Percentiles rank a stretch among this genome's conserved stretches.
phyloP scores from a whole-genome alignment of 345 rosid species.

The Moricandia moricandioides region DNA sequence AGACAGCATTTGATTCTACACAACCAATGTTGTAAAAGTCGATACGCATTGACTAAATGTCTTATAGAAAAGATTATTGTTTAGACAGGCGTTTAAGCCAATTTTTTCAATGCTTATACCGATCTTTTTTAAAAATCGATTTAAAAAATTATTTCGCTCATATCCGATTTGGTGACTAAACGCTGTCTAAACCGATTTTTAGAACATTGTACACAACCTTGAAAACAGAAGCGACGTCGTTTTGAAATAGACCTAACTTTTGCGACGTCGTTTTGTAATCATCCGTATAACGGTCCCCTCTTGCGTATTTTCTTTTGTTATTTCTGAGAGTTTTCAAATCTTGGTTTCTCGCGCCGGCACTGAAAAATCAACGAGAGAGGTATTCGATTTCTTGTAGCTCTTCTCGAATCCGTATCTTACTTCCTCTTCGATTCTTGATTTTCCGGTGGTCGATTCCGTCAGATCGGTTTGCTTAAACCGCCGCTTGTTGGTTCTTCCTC shows the following conservation, averaged over 20 bases:
- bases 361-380: slow-evolving; percentile 23
- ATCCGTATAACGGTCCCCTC: not conserved
- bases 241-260: not conserved
- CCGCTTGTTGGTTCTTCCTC: slow-evolving; percentile 6
- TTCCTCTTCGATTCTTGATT: slow-evolving; percentile 2
- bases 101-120: too few species aligned
- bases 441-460: not conserved
- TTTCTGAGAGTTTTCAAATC: slow-evolving; percentile 20
- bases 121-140: too few species aligned
- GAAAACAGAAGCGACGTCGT: not conserved
- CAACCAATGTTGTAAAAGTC: too few species aligned
- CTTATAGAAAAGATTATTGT: too few species aligned
- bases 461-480: slow-evolving; percentile 7
- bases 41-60: too few species aligned
- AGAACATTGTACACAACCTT: not conserved
- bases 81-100: too few species aligned
- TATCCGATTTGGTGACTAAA: too few species aligned
- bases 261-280: not conserved
- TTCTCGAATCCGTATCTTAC: slow-evolving; percentile 1
- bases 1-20: not conserved
- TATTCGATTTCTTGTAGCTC: not conserved
- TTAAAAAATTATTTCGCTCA: too few species aligned
- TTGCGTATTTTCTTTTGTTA: not conserved
- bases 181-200: too few species aligned
- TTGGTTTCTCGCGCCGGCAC: slow-evolving; percentile 33